These are phyloP conservation scores for Diaporthe sp. DNA, from an alignment of 2,329 filamentous ascomycete species.

Conservation along the genomic window DNA sequence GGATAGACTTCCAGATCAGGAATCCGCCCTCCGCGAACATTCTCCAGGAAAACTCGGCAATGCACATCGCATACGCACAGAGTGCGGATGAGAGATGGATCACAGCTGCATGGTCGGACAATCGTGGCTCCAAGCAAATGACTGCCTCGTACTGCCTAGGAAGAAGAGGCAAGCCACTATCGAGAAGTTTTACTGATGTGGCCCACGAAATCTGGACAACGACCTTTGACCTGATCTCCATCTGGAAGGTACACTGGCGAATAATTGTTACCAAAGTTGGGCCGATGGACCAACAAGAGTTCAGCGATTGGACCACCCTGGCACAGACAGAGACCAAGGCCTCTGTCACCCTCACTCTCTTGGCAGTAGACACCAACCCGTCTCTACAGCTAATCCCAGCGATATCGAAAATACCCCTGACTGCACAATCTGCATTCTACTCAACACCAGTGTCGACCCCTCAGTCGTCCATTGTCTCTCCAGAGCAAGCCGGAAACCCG, in stretches of 20 bases:
- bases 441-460: slow-evolving; percentile 78
- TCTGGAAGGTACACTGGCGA: slow-evolving; percentile 81
- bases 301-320: slow-evolving; percentile 69
- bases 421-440: slow-evolving; percentile 60
- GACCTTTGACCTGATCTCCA: slow-evolving; percentile 78
- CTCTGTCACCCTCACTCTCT: slow-evolving; percentile 67
- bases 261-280: slow-evolving; percentile 81
- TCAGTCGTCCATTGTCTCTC: slow-evolving; percentile 69
- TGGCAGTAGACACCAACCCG: slow-evolving; percentile 75
- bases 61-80: slow-evolving; percentile 84
- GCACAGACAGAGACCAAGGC: slow-evolving; percentile 65
- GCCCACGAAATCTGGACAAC: slow-evolving; percentile 83
- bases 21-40: slow-evolving; percentile 78
- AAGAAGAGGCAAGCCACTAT: slow-evolving; percentile 65
- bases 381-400: slow-evolving; percentile 73
- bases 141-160: slow-evolving; percentile 80
- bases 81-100: slow-evolving; percentile 84
- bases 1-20: slow-evolving; percentile 81
- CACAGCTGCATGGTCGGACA: slow-evolving; percentile 85
- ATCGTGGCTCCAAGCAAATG: slow-evolving; percentile 78
- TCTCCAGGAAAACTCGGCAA: slow-evolving; percentile 81
- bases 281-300: slow-evolving; percentile 75
- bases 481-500: slow-evolving; percentile 68
- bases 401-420: slow-evolving; percentile 60
- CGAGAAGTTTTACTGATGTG: slow-evolving; percentile 71